Percentiles rank a stretch among this genome's conserved stretches.
phyloP scores from a whole-genome alignment of 2,329 filamentous ascomycete genomes.

The Hirsutella rhossiliensis region DNA sequence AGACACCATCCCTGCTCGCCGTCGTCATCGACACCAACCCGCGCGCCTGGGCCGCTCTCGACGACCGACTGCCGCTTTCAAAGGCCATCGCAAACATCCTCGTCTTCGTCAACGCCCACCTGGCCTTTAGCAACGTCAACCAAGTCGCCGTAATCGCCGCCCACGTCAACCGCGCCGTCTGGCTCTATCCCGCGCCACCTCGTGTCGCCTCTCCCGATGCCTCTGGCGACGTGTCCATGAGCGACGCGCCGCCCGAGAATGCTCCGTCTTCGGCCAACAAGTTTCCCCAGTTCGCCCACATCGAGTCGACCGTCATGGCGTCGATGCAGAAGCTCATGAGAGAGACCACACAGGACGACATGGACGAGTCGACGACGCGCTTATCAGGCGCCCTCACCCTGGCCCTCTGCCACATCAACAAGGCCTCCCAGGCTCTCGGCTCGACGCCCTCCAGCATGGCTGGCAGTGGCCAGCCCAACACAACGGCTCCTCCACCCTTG shows the following conservation, averaged over 20 bases:
- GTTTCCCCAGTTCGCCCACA: constrained; percentile 79
- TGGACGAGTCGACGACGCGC: constrained; percentile 69
- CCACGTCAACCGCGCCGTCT: constrained; percentile 74
- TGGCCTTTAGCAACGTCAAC: constrained; percentile 88
- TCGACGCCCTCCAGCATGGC: constrained; percentile 36
- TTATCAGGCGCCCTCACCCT: constrained; percentile 85
- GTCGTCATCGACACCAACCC: constrained; percentile 95
- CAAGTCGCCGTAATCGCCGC: constrained; percentile 86
- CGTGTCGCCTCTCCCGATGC: constrained; percentile 10
- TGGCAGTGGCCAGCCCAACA: constrained; percentile 20
- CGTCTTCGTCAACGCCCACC: constrained; percentile 92
- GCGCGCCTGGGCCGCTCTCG: constrained; percentile 77
- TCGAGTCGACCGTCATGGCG: constrained; percentile 68
- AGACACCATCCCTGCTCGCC: constrained; percentile 70
- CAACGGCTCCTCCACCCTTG: constrained; percentile 18
- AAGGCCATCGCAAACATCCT: constrained; percentile 79
- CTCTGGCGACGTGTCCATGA: constrained; percentile 48
- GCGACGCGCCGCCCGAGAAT: constrained; percentile 26
- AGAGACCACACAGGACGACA: constrained; percentile 50
- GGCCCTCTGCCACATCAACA: constrained; percentile 83
- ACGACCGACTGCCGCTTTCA: constrained; percentile 63
- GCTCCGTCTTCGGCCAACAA: constrained; percentile 58
- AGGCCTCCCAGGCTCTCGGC: constrained; percentile 54
- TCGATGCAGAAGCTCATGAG: constrained; percentile 65
- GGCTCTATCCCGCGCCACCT: constrained; percentile 59